Conservation (phyloP, 179 eudicot genomes). For the Spinacia oleracea region DNA sequence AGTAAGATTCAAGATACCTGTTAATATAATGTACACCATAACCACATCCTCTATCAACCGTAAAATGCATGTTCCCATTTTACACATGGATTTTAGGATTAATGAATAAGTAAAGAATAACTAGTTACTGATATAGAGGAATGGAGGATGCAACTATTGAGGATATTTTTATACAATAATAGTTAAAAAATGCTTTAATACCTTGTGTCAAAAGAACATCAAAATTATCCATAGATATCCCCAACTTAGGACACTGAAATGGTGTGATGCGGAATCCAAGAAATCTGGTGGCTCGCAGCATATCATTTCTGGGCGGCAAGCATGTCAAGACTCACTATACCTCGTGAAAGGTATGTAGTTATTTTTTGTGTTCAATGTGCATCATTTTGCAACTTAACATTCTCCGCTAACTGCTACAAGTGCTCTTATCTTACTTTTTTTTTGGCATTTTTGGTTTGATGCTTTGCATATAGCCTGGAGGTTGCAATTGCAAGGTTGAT, state of each 20-base stretch:
- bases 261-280: not conserved
- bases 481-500: slow-evolving; percentile 74
- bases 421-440: slow-evolving; percentile 2
- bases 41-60: not conserved
- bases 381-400: slow-evolving; percentile 1
- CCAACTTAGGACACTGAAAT: slow-evolving; percentile 11
- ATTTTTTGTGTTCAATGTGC: not conserved
- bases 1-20: not conserved
- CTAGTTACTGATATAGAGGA: not conserved
- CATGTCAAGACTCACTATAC: slow-evolving; percentile 48
- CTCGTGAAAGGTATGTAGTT: slow-evolving; percentile 69
- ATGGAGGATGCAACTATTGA: not conserved
- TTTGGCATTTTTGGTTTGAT: not conserved
- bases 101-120: not conserved
- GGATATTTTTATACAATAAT: not conserved
- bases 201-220: not conserved
- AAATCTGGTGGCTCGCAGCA: slow-evolving; percentile 4
- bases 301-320: slow-evolving; percentile 2
- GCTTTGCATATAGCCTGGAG: slow-evolving; percentile 58
- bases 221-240: not conserved
- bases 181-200: not conserved
- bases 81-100: not conserved
- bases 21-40: not conserved
- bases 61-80: not conserved
- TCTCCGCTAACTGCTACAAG: not conserved